phyloP scores from a whole-genome alignment of 2,329 filamentous ascomycete genomes.

The Colletotrichum plurivorum region DNA sequence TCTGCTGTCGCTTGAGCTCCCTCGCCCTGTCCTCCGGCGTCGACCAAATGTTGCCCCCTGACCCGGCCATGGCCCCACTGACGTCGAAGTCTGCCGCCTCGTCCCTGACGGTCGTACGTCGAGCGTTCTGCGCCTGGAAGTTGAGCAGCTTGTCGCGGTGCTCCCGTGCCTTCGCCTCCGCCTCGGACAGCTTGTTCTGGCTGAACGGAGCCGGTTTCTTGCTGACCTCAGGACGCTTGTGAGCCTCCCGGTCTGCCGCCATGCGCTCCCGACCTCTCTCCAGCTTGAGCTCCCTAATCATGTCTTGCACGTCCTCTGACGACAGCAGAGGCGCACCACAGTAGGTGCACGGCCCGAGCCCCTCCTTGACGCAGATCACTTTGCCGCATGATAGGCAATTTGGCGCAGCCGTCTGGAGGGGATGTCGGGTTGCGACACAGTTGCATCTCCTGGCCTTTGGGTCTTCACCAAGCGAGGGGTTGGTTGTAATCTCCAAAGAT shows the following conservation, averaged over 20 bases:
- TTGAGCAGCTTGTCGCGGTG: conserved; percentile 85
- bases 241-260: conserved; percentile 81
- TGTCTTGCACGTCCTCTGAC: conserved; percentile 81
- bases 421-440: conserved; percentile 90
- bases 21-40: conserved; percentile 85
- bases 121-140: conserved; percentile 89
- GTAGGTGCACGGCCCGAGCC: conserved; percentile 93
- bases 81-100: conserved; percentile 80
- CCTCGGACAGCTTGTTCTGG: conserved; percentile 65
- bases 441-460: conserved; percentile 79
- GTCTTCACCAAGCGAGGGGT: conserved; percentile 76
- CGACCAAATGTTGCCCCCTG: conserved; percentile 81
- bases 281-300: conserved; percentile 86
- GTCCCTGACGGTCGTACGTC: conserved; percentile 86
- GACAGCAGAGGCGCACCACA: conserved; percentile 83
- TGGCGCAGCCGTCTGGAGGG: conserved; percentile 89
- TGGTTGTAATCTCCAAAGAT: conserved; percentile 90
- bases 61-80: conserved; percentile 58
- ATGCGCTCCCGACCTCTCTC: conserved; percentile 91
- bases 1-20: conserved; percentile 89
- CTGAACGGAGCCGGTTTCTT: conserved; percentile 73
- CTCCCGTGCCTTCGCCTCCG: conserved; percentile 77
- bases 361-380: conserved; percentile 94
- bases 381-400: conserved; percentile 96
- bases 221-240: conserved; percentile 76